Conservation (phyloP, 192 early-diverging fungal genomes). For the Endogone sp. region DNA sequence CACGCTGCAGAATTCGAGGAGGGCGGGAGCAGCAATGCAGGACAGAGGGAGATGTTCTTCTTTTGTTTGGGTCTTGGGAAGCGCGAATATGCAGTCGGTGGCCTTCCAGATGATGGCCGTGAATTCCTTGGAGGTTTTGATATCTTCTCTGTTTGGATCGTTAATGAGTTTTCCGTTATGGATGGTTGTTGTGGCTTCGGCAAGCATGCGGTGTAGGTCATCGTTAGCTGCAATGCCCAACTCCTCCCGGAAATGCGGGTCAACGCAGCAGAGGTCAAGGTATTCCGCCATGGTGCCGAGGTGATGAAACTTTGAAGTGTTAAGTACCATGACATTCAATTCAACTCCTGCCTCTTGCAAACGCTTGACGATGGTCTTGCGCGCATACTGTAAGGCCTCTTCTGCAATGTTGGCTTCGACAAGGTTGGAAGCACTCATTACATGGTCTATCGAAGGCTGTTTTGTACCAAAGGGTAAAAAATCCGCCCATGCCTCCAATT, state of each 20-base stretch:
- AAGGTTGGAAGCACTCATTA: too few relatives aligned
- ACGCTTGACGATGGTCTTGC: constrained; percentile 4
- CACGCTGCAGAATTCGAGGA: constrained; percentile 9
- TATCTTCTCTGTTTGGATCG: too few relatives aligned
- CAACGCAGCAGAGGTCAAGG: constrained; percentile 14
- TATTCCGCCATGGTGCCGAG: constrained; percentile 38
- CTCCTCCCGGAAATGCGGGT: constrained; percentile 21
- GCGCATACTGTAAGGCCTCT: constrained; percentile 7
- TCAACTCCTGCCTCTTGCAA: constrained; percentile 7
- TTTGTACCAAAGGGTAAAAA: constrained; percentile 24
- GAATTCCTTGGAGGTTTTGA: too few relatives aligned
- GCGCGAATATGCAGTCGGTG: too few relatives aligned
- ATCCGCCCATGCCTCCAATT: constrained; percentile 41
- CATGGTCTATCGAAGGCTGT: not conserved
- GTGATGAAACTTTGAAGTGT: constrained; percentile 38
- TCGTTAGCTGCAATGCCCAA: constrained; percentile 10
- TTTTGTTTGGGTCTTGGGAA: too few relatives aligned
- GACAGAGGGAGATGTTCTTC: too few relatives aligned
- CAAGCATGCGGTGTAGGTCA: too few relatives aligned
- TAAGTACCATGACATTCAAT: constrained; percentile 32
- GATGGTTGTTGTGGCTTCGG: too few relatives aligned
- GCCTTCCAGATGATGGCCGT: too few relatives aligned
- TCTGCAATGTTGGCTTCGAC: too few relatives aligned
- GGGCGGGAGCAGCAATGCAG: not conserved
- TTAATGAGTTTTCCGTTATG: too few relatives aligned